Evolutionary conservation across 306 rosid species (phyloP).

Genomic region (Clitoria ternatea): DNA sequence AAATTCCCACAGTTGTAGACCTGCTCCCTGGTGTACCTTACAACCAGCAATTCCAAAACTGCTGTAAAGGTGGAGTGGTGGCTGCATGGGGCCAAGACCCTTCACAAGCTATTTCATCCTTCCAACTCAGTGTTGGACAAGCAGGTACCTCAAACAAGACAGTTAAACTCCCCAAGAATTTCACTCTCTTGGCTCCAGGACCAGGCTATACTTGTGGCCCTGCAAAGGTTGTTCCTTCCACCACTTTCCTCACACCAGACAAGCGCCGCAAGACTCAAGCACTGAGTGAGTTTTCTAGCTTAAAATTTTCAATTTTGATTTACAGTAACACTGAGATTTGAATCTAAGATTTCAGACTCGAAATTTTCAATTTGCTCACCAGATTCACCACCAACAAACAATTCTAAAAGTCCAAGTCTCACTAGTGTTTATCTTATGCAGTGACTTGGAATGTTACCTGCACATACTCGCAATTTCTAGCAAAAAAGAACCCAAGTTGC

Average conservation of each 20-base stretch:
- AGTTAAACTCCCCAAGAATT: slow-evolving; percentile 77
- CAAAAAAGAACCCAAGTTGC: slow-evolving; percentile 73
- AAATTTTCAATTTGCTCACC: background rate
- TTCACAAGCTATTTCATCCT: slow-evolving; percentile 64
- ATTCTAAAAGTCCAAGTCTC: background rate
- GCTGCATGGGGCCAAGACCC: slow-evolving; percentile 97
- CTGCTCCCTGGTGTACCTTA: slow-evolving; percentile 91
- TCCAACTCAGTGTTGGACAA: slow-evolving; percentile 78
- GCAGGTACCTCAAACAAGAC: slow-evolving; percentile 86
- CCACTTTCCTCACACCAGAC: slow-evolving; percentile 64
- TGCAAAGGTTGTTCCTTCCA: slow-evolving; percentile 86
- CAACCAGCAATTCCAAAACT: slow-evolving; percentile 83
- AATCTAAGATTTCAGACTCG: too few species aligned
- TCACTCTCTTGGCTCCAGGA: slow-evolving; percentile 87
- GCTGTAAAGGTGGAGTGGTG: slow-evolving; percentile 93
- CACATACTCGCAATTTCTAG: slow-evolving; percentile 85
- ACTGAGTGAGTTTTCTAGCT: slow-evolving; percentile 51
- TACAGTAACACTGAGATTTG: too few species aligned
- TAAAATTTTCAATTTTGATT: background rate
- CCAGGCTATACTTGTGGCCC: slow-evolving; percentile 91
- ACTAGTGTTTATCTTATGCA: slow-evolving; percentile 29
- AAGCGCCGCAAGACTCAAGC: slow-evolving; percentile 89
- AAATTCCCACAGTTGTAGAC: slow-evolving; percentile 76
- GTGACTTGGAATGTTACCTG: slow-evolving; percentile 99
- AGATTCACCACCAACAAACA: background rate